Evolutionary conservation across 495 filamentous ascomycete genomes (phyloP), one percentile per base, ranked within the genome.

Genomic region (Thozetella sp.): DNA sequence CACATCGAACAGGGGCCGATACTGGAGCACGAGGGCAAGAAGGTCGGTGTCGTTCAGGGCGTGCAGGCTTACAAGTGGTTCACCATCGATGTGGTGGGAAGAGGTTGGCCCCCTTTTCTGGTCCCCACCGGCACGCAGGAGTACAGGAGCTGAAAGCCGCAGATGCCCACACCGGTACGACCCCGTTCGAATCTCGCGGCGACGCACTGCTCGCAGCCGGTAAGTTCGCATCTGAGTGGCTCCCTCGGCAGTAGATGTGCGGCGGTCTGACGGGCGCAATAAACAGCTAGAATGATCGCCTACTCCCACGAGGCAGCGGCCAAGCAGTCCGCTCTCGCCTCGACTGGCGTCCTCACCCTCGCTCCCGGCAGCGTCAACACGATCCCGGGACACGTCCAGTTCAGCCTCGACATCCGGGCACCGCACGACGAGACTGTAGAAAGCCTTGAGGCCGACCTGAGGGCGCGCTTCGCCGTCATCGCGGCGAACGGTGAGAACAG

Each of bases 1-100:
- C 91, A 93, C 64, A 93, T 94, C 56, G 91, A 94, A 66, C 90
- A 94, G 72, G 90, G 90, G 0, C 89, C 89, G 17, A 84, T 88
- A 43, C 80, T 94, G 2, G 83, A 91, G 54, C 72, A 76, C 1
- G 79, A 83, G 22, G 72, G 77, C 20, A 79, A 87, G 62, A 86
- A 86, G 37, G 82, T 93, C 23, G 90, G 90, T 9, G 82, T 91
- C 4, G 90, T 93, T 22, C 81, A 82, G 22, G 91, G 88, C 30
- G 89, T 89, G 9, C 84, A 87, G 61, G 83, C 83, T 15, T 92
- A 89, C 67, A 83, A 82, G 52, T 93, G 91, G 90, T 86, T 83
- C 69, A 89, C 83, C 2, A 68, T 94, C 12, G 83, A 83, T 19
- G 80, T 94, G 11, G 74, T 73, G 19, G 90, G 90, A 15, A 74